These are phyloP conservation scores for Citrus mangshanensis DNA, from an alignment of 345 rosid species.

Conservation along the genomic window DNA sequence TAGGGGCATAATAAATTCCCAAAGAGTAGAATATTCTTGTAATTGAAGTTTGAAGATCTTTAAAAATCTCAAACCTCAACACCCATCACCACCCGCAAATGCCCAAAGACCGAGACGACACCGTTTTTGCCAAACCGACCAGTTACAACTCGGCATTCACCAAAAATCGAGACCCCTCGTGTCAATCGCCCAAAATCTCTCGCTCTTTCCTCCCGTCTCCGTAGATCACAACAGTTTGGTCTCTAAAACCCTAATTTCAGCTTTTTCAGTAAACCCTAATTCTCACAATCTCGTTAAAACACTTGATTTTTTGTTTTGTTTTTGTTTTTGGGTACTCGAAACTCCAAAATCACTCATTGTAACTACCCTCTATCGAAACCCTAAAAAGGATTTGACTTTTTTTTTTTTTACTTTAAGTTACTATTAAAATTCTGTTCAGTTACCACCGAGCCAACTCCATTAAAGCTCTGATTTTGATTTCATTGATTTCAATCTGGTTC, in stretches of 20 bases:
- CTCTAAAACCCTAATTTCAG: slow-evolving; percentile 13
- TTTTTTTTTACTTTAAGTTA: not conserved
- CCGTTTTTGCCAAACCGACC: slow-evolving; percentile 16
- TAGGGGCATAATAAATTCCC: not conserved
- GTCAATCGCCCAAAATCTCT: slow-evolving; percentile 21
- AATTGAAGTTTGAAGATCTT: not conserved
- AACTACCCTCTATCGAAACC: not conserved
- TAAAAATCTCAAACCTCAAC: not conserved
- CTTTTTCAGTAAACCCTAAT: slow-evolving; percentile 1
- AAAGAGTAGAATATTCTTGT: not conserved
- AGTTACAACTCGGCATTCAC: slow-evolving; percentile 7
- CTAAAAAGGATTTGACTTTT: not conserved
- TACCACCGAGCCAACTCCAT: slow-evolving; percentile 6
- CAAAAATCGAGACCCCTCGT: slow-evolving; percentile 7
- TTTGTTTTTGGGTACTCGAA: too few species aligned
- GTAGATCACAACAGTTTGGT: slow-evolving; percentile 10
- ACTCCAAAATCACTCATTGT: not conserved
- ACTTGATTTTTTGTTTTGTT: not conserved
- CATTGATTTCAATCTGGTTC: not conserved
- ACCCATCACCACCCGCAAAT: not conserved
- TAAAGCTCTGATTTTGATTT: not conserved
- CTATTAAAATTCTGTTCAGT: not conserved
- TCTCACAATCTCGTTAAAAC: not conserved
- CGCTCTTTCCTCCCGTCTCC: not conserved
- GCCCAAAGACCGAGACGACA: not conserved